A percentile compares a stretch with the other conserved stretches of the same genome.
Conservation (phyloP, 2,329 filamentous ascomycete genomes). For the Monilinia fructicola region DNA sequence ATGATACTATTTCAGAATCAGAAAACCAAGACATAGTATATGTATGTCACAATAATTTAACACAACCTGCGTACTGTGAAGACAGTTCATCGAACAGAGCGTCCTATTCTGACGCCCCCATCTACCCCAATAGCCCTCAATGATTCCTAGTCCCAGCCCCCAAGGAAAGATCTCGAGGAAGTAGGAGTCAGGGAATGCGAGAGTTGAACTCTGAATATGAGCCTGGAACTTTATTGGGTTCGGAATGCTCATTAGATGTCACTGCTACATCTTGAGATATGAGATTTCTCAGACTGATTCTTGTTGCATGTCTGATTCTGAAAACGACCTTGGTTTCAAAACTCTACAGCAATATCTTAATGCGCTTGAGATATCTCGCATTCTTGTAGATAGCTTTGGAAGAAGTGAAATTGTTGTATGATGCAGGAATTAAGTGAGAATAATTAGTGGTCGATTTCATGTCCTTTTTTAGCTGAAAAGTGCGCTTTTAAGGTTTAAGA, state of each 20-base stretch:
- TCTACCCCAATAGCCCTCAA: neutral
- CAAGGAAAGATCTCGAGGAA: neutral
- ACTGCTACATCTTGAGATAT: neutral
- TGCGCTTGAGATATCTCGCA: neutral
- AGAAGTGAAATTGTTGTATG: neutral
- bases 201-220: neutral
- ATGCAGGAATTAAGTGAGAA: neutral
- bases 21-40: neutral
- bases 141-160: too few species aligned
- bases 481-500: neutral
- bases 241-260: neutral
- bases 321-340: neutral
- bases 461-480: neutral
- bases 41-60: too few species aligned
- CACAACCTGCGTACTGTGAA: too few species aligned
- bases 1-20: neutral
- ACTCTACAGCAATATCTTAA: neutral
- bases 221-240: neutral
- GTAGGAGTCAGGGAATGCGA: neutral
- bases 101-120: neutral
- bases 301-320: neutral
- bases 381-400: neutral
- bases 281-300: neutral
- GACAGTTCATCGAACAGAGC: neutral
- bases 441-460: neutral